A percentile compares a stretch with the other conserved stretches of the same genome.
Conservation (phyloP, 257 asterid genomes). For the Solanum sparsipilum region DNA sequence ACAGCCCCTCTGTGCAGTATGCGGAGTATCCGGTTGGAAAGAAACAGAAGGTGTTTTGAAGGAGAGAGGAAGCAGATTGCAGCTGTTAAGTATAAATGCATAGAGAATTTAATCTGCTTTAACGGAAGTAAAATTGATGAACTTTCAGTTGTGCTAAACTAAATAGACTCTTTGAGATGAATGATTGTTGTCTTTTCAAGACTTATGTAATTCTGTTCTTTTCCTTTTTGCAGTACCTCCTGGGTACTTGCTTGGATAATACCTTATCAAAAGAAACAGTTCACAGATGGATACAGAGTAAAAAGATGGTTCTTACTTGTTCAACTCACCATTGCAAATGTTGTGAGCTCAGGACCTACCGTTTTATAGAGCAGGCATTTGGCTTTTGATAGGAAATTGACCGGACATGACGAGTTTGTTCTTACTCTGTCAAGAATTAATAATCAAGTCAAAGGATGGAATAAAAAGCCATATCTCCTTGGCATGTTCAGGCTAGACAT, state of each 20-base stretch:
- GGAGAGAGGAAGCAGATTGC: background rate
- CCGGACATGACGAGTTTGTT: background rate
- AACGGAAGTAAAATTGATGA: background rate
- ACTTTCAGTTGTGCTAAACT: background rate
- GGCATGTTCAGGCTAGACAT: background rate
- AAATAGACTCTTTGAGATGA: background rate
- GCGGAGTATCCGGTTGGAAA: background rate
- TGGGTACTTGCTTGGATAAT: background rate
- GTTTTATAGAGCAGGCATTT: background rate
- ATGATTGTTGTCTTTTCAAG: background rate
- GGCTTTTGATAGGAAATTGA: background rate
- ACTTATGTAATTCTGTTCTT: background rate
- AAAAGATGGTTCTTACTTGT: background rate
- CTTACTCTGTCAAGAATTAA: background rate
- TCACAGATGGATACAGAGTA: background rate
- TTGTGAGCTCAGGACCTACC: background rate
- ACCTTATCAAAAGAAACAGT: background rate
- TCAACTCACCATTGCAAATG: background rate
- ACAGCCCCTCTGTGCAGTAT: background rate
- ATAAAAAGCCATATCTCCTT: background rate
- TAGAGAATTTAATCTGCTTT: background rate
- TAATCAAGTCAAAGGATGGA: background rate
- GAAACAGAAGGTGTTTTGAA: background rate
- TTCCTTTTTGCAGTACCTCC: background rate
- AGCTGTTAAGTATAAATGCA: background rate